These are phyloP conservation scores for Ophiostoma pallidulum DNA, from an alignment of 2,329 filamentous ascomycete species.

Conservation along the genomic window DNA sequence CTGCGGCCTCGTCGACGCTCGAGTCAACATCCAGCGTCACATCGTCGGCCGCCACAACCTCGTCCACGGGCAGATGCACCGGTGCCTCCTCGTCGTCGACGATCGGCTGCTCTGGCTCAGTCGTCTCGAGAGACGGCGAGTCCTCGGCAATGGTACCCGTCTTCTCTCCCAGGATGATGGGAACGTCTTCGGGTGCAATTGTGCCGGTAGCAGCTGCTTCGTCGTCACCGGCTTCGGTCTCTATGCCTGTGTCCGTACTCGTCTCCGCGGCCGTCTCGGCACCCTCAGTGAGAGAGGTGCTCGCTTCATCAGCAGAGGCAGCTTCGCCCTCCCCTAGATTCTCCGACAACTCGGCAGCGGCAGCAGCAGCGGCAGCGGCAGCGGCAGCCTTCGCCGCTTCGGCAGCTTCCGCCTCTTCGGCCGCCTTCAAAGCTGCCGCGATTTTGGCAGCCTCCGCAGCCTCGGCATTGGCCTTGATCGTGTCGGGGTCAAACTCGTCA, in stretches of 20 bases:
- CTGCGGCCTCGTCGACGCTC: constrained; percentile 2
- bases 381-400: constrained; percentile 16
- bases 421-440: constrained; percentile 17
- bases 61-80: constrained; percentile 16
- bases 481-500: constrained; percentile 67
- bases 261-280: neutral
- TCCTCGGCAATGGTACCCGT: constrained; percentile 7
- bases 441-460: constrained; percentile 36
- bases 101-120: constrained; percentile 18
- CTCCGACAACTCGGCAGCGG: constrained; percentile 9
- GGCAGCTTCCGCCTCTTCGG: constrained; percentile 24
- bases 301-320: too few relatives aligned
- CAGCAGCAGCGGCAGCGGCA: constrained; percentile 5
- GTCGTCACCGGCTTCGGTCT: neutral
- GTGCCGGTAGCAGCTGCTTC: neutral
- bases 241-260: neutral
- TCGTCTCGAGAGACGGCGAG: constrained; percentile 7
- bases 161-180: constrained; percentile 22
- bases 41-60: constrained; percentile 13
- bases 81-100: neutral
- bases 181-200: constrained; percentile 23
- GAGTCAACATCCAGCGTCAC: constrained; percentile 10
- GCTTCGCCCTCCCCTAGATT: neutral
- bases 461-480: constrained; percentile 48
- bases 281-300: too few relatives aligned